Base-by-base conservation (phyloP, 192 early-diverging fungal genomes). In the Pilobolus umbonatus region DNA sequence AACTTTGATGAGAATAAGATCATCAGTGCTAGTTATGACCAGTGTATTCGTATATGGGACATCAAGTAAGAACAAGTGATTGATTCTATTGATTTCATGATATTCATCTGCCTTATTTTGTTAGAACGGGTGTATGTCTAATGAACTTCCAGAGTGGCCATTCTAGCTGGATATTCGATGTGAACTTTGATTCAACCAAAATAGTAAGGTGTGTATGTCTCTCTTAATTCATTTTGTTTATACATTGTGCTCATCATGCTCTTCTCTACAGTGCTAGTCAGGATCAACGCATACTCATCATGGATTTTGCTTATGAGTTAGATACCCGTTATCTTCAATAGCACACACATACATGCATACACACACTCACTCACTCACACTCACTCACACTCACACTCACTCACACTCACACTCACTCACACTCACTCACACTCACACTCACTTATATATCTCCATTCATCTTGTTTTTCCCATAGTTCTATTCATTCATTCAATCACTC, bases 41-140 rank as follows among this genome's bases (percentile, higher is more conserved):
- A 97, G 57, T 84, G 88, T 2, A 87, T 98, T 53, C 91, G 92
- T 70, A 88, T 98, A 32, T 98, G 96, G 97, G 92, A 99, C 66
- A 72, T 88, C 38, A 74, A 75, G 31, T 68, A 61, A 61, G 60
- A 17, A 5, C 5, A 49, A 49, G 4, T n/a, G 19, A 28, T 15
- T 8, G 14, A 49, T 15, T n/a, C 24, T 1, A 25, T 17, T 1
- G 22, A 42, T n/a, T 29, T 30, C 11, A 51, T 53, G 21, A 11
- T 24, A 51, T 15, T 3, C 2, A 10, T 3, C 45, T 22, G 10
- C 1, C n/a, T 29, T 7, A 58, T 19, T 22, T 21, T 11, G 5
- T 17, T 32, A 64, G 62, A 21, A 82, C 87, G 0, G 93, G 91
- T 10, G 61, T 89, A 31, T 82, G 91, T 53, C 64, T 90, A 42